Evolutionary conservation across 495 filamentous ascomycete genomes (phyloP), one percentile per base, ranked within the genome.

Genomic region (Talaromyces stipitatus): DNA sequence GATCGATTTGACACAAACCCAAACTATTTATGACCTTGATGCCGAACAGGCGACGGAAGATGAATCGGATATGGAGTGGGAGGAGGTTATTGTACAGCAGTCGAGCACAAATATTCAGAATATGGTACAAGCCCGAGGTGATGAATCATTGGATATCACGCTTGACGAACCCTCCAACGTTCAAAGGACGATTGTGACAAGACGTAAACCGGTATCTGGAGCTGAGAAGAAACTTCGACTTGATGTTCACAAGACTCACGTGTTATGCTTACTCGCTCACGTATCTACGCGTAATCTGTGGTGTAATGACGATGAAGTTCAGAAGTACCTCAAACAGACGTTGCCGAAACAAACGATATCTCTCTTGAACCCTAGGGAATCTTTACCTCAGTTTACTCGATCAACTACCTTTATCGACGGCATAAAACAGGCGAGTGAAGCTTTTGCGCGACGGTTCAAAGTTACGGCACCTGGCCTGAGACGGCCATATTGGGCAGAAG

Each of bases 241-340:
- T 24, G 82, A 94, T 57, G 73, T 89, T 29, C 94, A 99, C 65
- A 96, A 95, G 70, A 73, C 82, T 61, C 91, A 99, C 72, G 47
- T 97, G 2, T 76, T 95, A 29, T 95, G 90, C 62, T 76, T 97
- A 1, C 66, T 97, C 28, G 77, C 77, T 3, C 89, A 97, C 68
- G 81, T 87, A 18, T 78, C 85, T 59, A 69, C 81, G 23, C 82
- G 91, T 38, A 97, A 96, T 65, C 69, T 74, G 54, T 97, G 92
- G 92, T 97, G 92, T 66, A 96, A 96, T 67, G 84, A 94, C 67
- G 59, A 75, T 12, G 67, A 74, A 58, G 74, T 86, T 33, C 86
- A 94, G 71, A 69, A 68, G 30, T 75, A 72, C 18, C 64, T 96
- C 20, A 84, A 79, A 58, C 67, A 69, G 26, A 73, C 89, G 23